Percentiles rank a stretch among this genome's conserved stretches.
These are phyloP conservation scores for Triglochin maritima DNA, from an alignment of 106 monocot genomes.

Conservation along the genomic window DNA sequence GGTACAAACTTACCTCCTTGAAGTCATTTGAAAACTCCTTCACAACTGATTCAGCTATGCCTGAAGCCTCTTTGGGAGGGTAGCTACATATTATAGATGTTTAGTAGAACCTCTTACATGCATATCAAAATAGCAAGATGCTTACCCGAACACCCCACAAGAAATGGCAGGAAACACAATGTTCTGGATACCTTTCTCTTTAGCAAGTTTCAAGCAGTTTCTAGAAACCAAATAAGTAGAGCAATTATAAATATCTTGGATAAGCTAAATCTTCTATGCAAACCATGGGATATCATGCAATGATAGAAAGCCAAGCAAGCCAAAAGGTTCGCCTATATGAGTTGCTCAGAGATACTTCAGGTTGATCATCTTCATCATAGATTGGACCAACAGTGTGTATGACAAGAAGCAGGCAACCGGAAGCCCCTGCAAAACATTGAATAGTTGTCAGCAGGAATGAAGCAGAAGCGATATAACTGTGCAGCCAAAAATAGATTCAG, in stretches of 20 bases:
- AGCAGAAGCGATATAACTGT: not conserved
- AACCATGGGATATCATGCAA: too few relatives aligned
- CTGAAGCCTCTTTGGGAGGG: slow-evolving; percentile 72
- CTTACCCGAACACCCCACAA: slow-evolving; percentile 85
- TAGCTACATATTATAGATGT: slow-evolving; percentile 30
- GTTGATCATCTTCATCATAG: slow-evolving; percentile 50
- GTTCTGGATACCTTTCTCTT: slow-evolving; percentile 75
- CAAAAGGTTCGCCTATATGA: slow-evolving; percentile 73
- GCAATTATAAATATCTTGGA: not conserved
- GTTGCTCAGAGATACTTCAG: slow-evolving; percentile 59
- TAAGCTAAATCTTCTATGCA: too few relatives aligned
- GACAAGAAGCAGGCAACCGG: slow-evolving; percentile 61
- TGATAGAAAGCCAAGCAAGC: too few relatives aligned
- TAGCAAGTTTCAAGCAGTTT: slow-evolving; percentile 71
- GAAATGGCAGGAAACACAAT: slow-evolving; percentile 97
- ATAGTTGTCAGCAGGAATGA: not conserved
- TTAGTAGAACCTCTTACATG: not conserved
- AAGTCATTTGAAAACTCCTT: slow-evolving; percentile 66
- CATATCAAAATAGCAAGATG: not conserved
- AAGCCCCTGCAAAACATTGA: slow-evolving; percentile 53
- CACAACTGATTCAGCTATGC: slow-evolving; percentile 50
- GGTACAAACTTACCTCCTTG: slow-evolving; percentile 46
- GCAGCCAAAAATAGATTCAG: too few relatives aligned
- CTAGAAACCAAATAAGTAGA: slow-evolving; percentile 32
- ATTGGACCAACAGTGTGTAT: slow-evolving; percentile 94